Base-by-base conservation (phyloP, 257 asterid species). In the Penstemon barbatus region DNA sequence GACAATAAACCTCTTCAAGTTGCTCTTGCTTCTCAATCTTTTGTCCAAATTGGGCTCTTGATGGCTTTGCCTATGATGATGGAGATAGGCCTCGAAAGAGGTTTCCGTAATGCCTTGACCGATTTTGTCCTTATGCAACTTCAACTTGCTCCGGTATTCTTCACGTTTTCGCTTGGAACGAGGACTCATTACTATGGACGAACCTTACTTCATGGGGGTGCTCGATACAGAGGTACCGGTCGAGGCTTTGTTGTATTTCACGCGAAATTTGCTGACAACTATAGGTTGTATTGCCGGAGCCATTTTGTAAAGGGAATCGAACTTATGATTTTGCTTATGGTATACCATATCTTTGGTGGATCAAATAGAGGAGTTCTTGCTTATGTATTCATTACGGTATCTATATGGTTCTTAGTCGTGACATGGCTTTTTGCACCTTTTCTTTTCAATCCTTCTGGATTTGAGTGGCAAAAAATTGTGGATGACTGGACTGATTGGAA, bases 31-130 rank as follows among this genome's bases (percentile, higher is more conserved):
- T 92, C 97, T 71, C 98, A 92, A 66, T 89, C 98, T 54, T 86
- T 92, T 56, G 95, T 92, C 71, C 98, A 92, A 80, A 81, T 92
- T 63, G 98, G 98, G 49, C 65, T 92, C 60, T 73, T 92, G 44
- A 92, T 89, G 98, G 98, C 98, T 43, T 78, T 92, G 82, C 98
- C 98, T 42, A 92, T 92, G 98, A 89, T 92, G 96, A 92, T 92
- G 98, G 97, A 92, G 82, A 92, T 92, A 65, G 98, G 97, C 65
- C 98, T 92, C 3, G 98, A 92, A 78, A 72, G 78, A 67, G 98
- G 98, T 58, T 92, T 92, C 68, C 96, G 96, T 61, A 81, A 75
- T 64, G 98, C 98, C 0, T 71, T 92, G 36, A 92, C 91, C 33
- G 98, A 92, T 76, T 92, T 92, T 62, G 85, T 92, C 53, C 74